Percentiles rank a stretch among this genome's conserved stretches.
Evolutionary conservation across 371 early-diverging fungal genomes (phyloP).

Genomic region (Haplosporangium sp.): DNA sequence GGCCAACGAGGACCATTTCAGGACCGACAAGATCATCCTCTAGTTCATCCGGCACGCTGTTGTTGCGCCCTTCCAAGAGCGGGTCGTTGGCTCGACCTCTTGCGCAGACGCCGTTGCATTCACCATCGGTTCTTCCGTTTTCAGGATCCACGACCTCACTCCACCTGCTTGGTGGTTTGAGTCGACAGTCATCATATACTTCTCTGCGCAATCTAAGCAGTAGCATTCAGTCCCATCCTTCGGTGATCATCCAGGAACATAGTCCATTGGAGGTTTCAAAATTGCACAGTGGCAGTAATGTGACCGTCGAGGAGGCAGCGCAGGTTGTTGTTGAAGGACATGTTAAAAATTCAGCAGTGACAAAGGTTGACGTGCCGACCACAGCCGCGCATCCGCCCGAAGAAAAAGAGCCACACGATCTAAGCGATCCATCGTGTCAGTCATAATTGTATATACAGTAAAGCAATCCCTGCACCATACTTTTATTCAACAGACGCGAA

Average conservation of each 20-base stretch:
- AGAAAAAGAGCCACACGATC: too few species aligned
- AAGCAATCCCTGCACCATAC: too few species aligned
- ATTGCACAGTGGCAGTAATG: too few species aligned
- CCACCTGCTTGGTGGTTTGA: constrained; percentile 17
- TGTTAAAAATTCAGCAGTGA: too few species aligned
- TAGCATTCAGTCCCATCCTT: neutral
- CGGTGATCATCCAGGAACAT: neutral
- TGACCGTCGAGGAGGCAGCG: too few species aligned
- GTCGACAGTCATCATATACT: constrained; percentile 24
- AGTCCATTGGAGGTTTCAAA: neutral
- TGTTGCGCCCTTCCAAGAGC: constrained; percentile 25
- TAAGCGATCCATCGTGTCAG: too few species aligned
- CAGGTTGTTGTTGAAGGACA: too few species aligned
- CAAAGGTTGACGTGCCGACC: too few species aligned
- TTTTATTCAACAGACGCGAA: too few species aligned
- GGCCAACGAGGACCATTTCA: constrained; percentile 23
- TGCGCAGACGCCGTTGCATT: constrained; percentile 44
- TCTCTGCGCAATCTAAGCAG: neutral
- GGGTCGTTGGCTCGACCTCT: constrained; percentile 32
- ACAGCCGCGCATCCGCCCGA: too few species aligned
- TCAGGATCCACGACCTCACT: constrained; percentile 29
- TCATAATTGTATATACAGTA: too few species aligned
- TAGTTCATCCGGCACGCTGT: constrained; percentile 8
- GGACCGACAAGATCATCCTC: constrained; percentile 19
- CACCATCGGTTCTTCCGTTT: constrained; percentile 34